These are phyloP conservation scores for Collybia nuda DNA, from an alignment of 768 basidiomycete genomes.

Conservation along the genomic window DNA sequence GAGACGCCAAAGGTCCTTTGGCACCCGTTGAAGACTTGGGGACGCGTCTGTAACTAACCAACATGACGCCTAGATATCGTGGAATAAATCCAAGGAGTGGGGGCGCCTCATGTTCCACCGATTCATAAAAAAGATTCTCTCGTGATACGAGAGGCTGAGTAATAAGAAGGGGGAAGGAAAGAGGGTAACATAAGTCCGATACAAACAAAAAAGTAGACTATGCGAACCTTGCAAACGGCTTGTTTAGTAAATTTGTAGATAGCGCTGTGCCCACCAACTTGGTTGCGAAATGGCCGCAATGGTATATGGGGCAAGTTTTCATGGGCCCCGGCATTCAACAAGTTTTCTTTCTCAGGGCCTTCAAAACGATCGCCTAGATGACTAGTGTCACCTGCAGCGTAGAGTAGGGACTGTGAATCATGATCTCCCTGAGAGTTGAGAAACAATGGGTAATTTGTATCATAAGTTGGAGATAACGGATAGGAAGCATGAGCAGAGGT, in stretches of 20 bases:
- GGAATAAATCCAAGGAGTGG: conserved; percentile 93
- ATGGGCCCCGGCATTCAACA: conserved; percentile 41
- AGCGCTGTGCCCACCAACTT: conserved; percentile 95
- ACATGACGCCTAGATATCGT: conserved; percentile 98
- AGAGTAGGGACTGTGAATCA: conserved; percentile 1
- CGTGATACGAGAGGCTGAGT: conserved; percentile 89
- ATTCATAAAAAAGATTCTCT: conserved; percentile 97
- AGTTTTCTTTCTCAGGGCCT: conserved; percentile 2
- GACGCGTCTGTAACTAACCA: conserved; percentile 91
- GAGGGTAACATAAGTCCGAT: conserved; percentile 17
- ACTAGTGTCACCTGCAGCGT: conserved; percentile 2
- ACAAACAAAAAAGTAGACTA: conserved; percentile 12
- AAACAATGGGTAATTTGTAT: conserved; percentile 5
- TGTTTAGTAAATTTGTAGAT: conserved; percentile 98
- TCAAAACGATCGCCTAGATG: not conserved
- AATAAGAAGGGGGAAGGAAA: conserved; percentile 14
- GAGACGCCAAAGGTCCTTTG: conserved; percentile 18
- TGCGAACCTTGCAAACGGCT: conserved; percentile 94
- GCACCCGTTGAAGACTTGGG: conserved; percentile 31
- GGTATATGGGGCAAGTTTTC: conserved; percentile 85
- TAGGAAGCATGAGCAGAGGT: conserved; percentile 45
- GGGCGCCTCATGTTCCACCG: conserved; percentile 91
- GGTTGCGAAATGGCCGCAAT: conserved; percentile 92
- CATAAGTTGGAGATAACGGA: conserved; percentile 15
- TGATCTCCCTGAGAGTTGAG: not conserved